Conservation (phyloP, 805 yeast genomes). For the Nakazawaea pomicola region DNA sequence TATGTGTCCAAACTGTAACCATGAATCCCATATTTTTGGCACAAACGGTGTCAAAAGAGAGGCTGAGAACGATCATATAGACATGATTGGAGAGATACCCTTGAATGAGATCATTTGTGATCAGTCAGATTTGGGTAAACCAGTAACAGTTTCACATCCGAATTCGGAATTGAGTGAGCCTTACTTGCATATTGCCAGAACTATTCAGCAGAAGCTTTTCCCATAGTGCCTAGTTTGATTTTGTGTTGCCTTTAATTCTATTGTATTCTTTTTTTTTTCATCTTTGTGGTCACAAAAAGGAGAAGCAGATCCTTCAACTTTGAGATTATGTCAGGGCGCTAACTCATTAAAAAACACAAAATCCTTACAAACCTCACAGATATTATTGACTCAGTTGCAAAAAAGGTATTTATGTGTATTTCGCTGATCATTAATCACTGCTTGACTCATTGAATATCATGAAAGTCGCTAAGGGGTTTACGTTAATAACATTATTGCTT, state of each 20-base stretch:
- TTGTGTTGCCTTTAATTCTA: neutral
- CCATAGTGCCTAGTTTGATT: neutral
- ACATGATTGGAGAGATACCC: slow-evolving; percentile 64
- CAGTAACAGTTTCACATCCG: slow-evolving; percentile 45
- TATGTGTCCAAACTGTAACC: slow-evolving; percentile 70
- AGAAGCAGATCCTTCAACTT: too few relatives aligned
- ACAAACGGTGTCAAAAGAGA: slow-evolving; percentile 50
- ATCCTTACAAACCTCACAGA: too few relatives aligned
- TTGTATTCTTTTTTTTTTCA: neutral
- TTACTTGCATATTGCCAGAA: slow-evolving; percentile 45
- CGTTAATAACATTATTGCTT: too few relatives aligned
- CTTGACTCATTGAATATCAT: too few relatives aligned
- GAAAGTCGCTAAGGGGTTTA: too few relatives aligned
- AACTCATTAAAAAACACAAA: too few relatives aligned
- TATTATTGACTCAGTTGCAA: too few relatives aligned
- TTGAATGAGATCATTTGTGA: slow-evolving; percentile 53
- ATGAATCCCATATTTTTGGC: slow-evolving; percentile 73
- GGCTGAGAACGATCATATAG: slow-evolving; percentile 43
- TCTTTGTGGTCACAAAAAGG: neutral
- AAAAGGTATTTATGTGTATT: too few relatives aligned
- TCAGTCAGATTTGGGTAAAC: slow-evolving; percentile 61
- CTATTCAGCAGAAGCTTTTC: slow-evolving; percentile 3
- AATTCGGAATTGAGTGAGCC: slow-evolving; percentile 32
- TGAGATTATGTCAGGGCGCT: too few relatives aligned
- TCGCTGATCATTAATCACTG: too few relatives aligned